Conservation (phyloP, 2,329 filamentous ascomycete genomes). For the Nannizziopsis arthrosporioides region DNA sequence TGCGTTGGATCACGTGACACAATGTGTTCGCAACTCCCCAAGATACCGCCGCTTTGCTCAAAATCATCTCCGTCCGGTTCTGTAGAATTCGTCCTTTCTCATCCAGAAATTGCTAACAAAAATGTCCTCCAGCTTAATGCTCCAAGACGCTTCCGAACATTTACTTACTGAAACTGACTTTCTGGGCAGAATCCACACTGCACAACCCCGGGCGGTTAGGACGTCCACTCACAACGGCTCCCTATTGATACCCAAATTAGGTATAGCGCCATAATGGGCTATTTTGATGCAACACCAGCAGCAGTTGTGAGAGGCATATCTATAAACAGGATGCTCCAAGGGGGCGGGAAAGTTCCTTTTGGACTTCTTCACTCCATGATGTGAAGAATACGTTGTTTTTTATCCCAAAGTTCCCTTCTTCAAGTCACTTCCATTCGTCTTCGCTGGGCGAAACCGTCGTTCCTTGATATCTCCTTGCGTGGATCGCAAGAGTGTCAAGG, state of each 20-base stretch:
- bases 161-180: neutral
- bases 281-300: neutral
- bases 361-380: neutral
- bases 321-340: neutral
- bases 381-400: neutral
- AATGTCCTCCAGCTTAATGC: neutral
- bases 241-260: conserved; percentile 12
- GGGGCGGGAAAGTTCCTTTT: neutral
- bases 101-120: too few species aligned
- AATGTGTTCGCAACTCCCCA: too few species aligned
- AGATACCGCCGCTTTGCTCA: too few species aligned
- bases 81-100: too few species aligned
- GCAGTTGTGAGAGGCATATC: neutral
- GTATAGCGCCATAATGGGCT: conserved; percentile 8
- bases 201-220: conserved; percentile 5
- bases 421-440: neutral
- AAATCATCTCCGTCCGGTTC: too few species aligned
- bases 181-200: neutral
- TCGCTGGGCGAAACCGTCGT: conserved; percentile 1
- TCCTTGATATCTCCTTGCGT: neutral
- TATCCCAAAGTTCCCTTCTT: neutral
- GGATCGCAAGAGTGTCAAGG: conserved; percentile 2
- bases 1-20: too few species aligned
- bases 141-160: neutral
- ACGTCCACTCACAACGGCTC: conserved; percentile 9